Evolutionary conservation across 306 rosid genomes (phyloP).

Genomic region (Mucuna pruriens): DNA sequence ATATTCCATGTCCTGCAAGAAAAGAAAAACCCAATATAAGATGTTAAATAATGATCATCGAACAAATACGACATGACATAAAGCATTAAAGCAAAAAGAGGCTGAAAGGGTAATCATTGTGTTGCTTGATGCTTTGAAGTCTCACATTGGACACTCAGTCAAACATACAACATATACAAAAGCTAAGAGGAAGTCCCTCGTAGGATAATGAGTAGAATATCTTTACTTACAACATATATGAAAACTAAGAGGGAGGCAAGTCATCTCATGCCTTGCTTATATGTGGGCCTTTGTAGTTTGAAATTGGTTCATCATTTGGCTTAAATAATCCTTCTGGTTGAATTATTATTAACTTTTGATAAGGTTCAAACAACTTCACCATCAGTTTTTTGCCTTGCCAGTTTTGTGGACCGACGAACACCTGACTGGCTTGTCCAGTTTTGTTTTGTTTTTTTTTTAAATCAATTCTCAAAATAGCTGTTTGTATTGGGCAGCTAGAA

Average conservation of each 20-base stretch:
- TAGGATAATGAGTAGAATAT: not conserved
- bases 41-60: not conserved
- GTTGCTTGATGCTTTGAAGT: not conserved
- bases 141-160: not conserved
- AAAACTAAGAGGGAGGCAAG: not conserved
- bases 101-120: not conserved
- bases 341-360: not conserved
- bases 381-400: not conserved
- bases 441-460: not conserved
- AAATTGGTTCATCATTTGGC: not conserved
- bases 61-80: not conserved
- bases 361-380: not conserved
- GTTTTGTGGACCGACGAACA: not conserved
- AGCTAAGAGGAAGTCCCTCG: not conserved
- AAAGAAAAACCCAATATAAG: not conserved
- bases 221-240: not conserved
- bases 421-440: not conserved
- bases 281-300: not conserved
- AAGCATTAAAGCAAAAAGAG: not conserved
- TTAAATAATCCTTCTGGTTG: not conserved
- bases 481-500: not conserved
- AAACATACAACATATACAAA: not conserved
- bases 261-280: not conserved
- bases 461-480: not conserved
- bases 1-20: not conserved